phyloP scores from a whole-genome alignment of 2,329 filamentous ascomycete species.

The Neobulgaria alba region DNA sequence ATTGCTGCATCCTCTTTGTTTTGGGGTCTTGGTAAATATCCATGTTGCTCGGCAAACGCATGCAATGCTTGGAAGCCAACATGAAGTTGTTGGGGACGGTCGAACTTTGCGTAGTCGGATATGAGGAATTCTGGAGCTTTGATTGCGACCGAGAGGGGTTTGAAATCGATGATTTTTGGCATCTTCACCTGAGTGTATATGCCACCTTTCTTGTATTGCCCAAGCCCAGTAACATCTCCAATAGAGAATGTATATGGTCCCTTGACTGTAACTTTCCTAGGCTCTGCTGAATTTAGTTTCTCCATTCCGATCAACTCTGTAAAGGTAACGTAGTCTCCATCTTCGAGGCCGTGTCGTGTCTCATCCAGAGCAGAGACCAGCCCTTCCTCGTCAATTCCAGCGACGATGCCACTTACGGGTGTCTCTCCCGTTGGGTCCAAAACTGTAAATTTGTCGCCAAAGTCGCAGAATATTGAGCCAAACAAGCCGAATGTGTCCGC shows the following conservation, averaged over 20 bases:
- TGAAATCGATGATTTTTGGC: constrained; percentile 89
- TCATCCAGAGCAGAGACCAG: constrained; percentile 90
- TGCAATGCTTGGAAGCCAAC: constrained; percentile 88
- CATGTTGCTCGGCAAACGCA: constrained; percentile 68
- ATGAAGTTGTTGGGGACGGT: constrained; percentile 86
- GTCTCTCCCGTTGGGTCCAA: constrained; percentile 88
- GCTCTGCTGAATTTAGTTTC: constrained; percentile 69
- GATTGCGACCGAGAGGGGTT: constrained; percentile 66
- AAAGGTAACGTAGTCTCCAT: constrained; percentile 95
- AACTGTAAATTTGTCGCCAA: constrained; percentile 86
- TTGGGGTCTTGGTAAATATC: constrained; percentile 71
- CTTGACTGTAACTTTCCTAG: constrained; percentile 87
- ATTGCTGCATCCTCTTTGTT: constrained; percentile 76
- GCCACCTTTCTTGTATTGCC: constrained; percentile 80
- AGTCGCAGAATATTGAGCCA: constrained; percentile 93
- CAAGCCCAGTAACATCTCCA: constrained; percentile 80
- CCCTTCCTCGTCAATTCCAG: constrained; percentile 80
- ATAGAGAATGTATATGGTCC: constrained; percentile 97
- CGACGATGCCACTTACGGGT: constrained; percentile 78
- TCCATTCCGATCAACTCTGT: constrained; percentile 92
- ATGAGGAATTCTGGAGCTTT: constrained; percentile 84
- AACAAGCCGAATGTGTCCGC: constrained; percentile 91
- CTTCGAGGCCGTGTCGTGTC: constrained; percentile 87
- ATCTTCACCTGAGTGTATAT: constrained; percentile 97
- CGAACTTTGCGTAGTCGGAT: constrained; percentile 96